A percentile compares a stretch with the other conserved stretches of the same genome.
phyloP scores from a whole-genome alignment of 2,329 filamentous ascomycete genomes.

The Tolypocladium album region DNA sequence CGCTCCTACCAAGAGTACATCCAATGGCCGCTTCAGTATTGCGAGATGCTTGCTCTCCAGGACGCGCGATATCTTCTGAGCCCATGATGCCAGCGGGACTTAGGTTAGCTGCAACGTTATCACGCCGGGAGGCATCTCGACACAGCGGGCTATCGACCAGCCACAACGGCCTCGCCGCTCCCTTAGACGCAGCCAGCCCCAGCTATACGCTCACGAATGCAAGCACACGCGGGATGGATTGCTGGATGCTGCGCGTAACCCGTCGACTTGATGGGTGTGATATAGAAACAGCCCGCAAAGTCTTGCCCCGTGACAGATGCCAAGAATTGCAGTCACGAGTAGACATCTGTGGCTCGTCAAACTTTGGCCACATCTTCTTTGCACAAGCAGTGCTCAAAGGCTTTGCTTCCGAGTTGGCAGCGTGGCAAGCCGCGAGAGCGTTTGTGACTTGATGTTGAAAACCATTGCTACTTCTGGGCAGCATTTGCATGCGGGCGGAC shows the following conservation, averaged over 20 bases:
- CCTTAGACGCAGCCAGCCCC: neutral
- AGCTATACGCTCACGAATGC: neutral
- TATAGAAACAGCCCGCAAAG: neutral
- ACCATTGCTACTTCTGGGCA: neutral
- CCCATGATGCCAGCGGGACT: conserved; percentile 7
- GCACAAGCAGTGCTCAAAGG: neutral
- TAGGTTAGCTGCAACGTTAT: neutral
- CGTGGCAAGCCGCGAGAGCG: neutral
- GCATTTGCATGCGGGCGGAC: neutral
- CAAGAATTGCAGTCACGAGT: neutral
- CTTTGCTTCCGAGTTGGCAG: neutral
- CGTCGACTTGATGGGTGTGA: neutral
- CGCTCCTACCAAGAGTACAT: conserved; percentile 7
- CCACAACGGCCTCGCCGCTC: neutral
- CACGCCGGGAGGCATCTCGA: neutral
- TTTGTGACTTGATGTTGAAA: neutral
- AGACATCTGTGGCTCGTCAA: neutral
- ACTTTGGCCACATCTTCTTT: neutral
- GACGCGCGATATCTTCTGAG: conserved; percentile 15
- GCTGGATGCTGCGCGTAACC: neutral
- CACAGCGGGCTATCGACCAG: neutral
- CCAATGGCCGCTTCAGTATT: conserved; percentile 12
- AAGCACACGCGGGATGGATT: neutral
- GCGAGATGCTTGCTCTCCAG: conserved; percentile 8
- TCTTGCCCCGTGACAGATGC: neutral